Conservation (phyloP, 2,329 filamentous ascomycete species). For the Trichoderma semiorbis region DNA sequence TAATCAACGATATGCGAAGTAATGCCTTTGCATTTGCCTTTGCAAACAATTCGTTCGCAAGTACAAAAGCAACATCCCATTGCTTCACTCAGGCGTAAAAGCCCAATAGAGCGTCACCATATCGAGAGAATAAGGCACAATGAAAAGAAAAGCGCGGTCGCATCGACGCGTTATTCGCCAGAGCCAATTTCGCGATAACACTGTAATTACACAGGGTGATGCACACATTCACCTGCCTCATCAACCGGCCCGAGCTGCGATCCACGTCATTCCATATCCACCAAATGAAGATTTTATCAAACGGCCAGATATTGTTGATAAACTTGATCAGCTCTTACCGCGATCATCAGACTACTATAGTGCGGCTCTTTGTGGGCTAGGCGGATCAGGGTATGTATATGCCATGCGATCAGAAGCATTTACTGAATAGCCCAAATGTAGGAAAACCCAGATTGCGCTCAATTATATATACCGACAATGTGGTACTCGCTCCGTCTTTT, state of each 20-base stretch:
- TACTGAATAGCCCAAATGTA: neutral
- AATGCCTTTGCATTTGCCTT: neutral
- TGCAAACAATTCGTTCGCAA: neutral
- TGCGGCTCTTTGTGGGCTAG: neutral
- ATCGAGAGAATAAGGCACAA: neutral
- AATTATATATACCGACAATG: neutral
- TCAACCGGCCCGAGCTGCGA: neutral
- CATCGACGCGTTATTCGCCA: neutral
- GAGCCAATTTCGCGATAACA: neutral
- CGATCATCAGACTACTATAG: neutral
- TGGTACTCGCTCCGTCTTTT: neutral
- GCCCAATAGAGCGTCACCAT: neutral
- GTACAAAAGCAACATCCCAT: neutral
- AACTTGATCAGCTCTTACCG: neutral
- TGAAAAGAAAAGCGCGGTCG: neutral
- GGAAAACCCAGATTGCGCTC: neutral
- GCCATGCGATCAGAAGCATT: accelerated
- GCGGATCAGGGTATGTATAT: neutral
- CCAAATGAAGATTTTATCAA: neutral
- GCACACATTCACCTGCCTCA: neutral
- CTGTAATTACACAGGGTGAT: neutral
- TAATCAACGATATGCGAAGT: neutral
- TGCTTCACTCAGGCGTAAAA: neutral
- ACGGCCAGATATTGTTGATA: neutral
- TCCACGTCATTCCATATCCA: neutral